Evolutionary conservation across 805 yeast genomes (phyloP), one percentile per base, ranked within the genome.

Genomic region (Ogataea allantospora): DNA sequence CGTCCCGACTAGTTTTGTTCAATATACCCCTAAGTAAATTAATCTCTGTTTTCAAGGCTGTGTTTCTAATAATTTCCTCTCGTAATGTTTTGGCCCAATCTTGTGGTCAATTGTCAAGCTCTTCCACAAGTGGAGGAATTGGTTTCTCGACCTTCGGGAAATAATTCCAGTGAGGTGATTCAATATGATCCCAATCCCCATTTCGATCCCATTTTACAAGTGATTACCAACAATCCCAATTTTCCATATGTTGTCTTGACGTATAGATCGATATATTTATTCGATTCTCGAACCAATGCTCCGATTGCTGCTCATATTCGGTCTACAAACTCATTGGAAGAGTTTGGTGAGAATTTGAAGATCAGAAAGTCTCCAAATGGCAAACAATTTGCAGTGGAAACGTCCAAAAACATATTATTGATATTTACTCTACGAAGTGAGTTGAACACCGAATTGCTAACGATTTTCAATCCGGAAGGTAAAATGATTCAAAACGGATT

Each of bases 221-320:
- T 43, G 17, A 33, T 65, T 11, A 54, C 60, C 30, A 41, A 45
- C 33, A 29, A 36, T 8, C 34, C 35, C 12, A 34, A 38, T 15
- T 46, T 52, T 19, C 63, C 70, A 5, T 51, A 64, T 21, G 57
- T 58, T 2, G 54, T 60, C 5, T 34, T 67, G 8, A 70, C 75
- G 2, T 51, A 54, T 35, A 43, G 66, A n/a, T 56, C 66, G 5
- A 35, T 70, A 3, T 69, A 65, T 43, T 34, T 70, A 22, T 69
- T 57, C 51, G 66, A 70, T 39, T 60, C 63, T 15, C 49, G 55
- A 42, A 72, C 76, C 3, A 58, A 68, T 31, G 58, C 72, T 10
- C 77, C 80, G 1, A 57, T 77, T 4, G 69, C 73, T 7, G 66
- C 67, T 2, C 77, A 75, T 47, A 57, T 63, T 6, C 55, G 84